These are phyloP conservation scores for Arthrobotrys sinensis DNA, from an alignment of 2,329 filamentous ascomycete species.

Conservation along the genomic window DNA sequence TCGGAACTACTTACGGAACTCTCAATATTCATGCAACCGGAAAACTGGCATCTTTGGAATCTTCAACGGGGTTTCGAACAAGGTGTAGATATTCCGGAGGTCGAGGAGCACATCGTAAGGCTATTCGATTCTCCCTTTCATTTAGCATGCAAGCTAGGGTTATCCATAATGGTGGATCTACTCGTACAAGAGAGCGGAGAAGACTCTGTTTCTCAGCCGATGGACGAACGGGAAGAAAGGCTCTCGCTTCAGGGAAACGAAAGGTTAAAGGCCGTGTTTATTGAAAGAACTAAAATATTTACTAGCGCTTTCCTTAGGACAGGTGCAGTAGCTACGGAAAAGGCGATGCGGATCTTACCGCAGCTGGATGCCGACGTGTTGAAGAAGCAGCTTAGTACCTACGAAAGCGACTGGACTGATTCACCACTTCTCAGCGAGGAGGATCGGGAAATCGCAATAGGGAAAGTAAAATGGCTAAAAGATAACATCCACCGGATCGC, in stretches of 20 bases:
- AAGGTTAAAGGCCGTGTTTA: background rate
- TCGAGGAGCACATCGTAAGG: too few species aligned
- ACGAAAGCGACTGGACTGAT: background rate
- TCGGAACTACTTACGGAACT: too few species aligned
- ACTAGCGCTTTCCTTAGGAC: background rate
- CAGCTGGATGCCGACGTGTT: background rate
- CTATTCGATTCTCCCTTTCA: slow-evolving; percentile 29
- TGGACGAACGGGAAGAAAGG: background rate
- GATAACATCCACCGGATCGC: background rate
- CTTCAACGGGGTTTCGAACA: too few species aligned
- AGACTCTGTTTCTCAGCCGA: background rate
- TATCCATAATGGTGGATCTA: slow-evolving; percentile 35
- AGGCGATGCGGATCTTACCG: background rate
- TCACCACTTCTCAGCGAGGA: background rate
- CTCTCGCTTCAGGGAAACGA: background rate
- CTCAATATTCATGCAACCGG: too few species aligned
- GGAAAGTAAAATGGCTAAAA: background rate
- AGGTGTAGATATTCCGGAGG: too few species aligned
- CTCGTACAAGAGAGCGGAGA: background rate
- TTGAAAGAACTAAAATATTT: background rate
- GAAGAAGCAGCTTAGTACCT: background rate
- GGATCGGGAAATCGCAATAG: background rate
- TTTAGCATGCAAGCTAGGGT: slow-evolving; percentile 15
- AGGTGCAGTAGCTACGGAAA: background rate
- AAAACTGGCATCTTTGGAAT: too few species aligned